A percentile compares a stretch with the other conserved stretches of the same genome.
These are phyloP conservation scores for Sporothrix sp. DNA, from an alignment of 2,329 filamentous ascomycete genomes.

Conservation along the genomic window DNA sequence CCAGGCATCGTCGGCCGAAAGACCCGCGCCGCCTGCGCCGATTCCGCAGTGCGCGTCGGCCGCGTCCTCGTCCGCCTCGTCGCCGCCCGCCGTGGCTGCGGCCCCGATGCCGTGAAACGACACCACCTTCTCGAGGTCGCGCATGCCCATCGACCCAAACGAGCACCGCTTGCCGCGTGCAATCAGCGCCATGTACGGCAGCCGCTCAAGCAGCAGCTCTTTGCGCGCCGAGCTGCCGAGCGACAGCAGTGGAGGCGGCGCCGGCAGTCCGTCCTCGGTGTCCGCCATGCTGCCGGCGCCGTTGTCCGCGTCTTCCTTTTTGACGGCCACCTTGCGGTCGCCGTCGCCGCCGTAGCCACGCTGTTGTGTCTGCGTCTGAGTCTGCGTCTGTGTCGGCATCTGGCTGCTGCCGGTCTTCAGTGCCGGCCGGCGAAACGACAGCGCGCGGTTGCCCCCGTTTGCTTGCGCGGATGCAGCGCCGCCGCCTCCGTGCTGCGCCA, in stretches of 20 bases:
- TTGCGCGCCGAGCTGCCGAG: conserved; percentile 56
- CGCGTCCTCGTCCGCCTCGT: conserved; percentile 34
- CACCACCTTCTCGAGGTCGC: conserved; percentile 58
- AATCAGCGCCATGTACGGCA: conserved; percentile 77
- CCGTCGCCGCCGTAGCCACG: not conserved
- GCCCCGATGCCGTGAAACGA: conserved; percentile 51
- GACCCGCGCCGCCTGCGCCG: conserved; percentile 21
- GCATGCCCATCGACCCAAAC: conserved; percentile 31
- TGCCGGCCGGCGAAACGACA: conserved; percentile 36
- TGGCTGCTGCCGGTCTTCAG: conserved; percentile 21
- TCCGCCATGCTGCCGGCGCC: not conserved
- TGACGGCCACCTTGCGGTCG: not conserved
- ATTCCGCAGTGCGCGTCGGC: conserved; percentile 1
- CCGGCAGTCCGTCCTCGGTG: not conserved
- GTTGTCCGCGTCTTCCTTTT: conserved; percentile 6
- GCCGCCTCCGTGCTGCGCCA: conserved; percentile 33
- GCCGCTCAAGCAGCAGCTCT: conserved; percentile 71
- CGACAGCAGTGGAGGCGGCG: conserved; percentile 32
- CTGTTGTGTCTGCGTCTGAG: not conserved
- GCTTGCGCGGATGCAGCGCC: conserved; percentile 22
- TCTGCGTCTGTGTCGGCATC: not conserved
- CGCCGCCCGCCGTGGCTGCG: conserved; percentile 32
- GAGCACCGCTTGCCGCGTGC: conserved; percentile 32
- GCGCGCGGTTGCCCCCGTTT: conserved; percentile 36
- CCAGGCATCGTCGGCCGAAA: conserved; percentile 39